These are phyloP conservation scores for Neurospora crassa DNA, from an alignment of 2,329 filamentous ascomycete species.

Conservation along the genomic window DNA sequence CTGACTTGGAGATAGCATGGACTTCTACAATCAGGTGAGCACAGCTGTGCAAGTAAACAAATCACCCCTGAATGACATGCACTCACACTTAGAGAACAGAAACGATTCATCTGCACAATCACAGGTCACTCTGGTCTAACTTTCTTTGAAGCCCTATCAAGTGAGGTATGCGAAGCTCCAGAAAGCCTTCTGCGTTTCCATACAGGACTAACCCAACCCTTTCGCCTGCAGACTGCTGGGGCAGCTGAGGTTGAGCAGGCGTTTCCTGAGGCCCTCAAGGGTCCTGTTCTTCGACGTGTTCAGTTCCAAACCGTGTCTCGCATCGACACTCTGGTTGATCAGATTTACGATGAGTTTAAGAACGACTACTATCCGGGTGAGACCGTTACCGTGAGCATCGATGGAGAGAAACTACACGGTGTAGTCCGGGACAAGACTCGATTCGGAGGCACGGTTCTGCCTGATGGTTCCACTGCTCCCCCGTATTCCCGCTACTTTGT, in stretches of 20 bases:
- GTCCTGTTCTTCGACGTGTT: constrained; percentile 79
- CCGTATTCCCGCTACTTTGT: constrained; percentile 77
- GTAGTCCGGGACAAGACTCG: constrained; percentile 78
- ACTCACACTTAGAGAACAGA: constrained; percentile 35
- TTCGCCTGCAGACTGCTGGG: constrained; percentile 38
- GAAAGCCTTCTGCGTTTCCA: background rate
- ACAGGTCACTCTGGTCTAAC: constrained; percentile 85
- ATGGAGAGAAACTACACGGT: constrained; percentile 61
- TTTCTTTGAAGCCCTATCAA: constrained; percentile 87
- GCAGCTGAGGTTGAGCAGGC: constrained; percentile 83
- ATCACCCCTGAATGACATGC: background rate
- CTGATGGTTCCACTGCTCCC: constrained; percentile 60
- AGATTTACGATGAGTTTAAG: constrained; percentile 70
- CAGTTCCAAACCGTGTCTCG: constrained; percentile 85
- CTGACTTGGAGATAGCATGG: constrained; percentile 53
- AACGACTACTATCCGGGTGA: constrained; percentile 87
- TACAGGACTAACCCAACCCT: background rate
- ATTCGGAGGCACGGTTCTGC: constrained; percentile 51
- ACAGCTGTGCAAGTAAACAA: background rate
- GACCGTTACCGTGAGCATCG: constrained; percentile 63
- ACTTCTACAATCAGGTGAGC: constrained; percentile 83
- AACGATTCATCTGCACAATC: constrained; percentile 89
- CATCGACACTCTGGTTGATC: constrained; percentile 70
- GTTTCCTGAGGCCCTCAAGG: constrained; percentile 85
- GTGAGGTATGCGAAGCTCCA: constrained; percentile 56